These are phyloP conservation scores for Kwoniella sp. DNA, from an alignment of 768 basidiomycete species.

Conservation along the genomic window DNA sequence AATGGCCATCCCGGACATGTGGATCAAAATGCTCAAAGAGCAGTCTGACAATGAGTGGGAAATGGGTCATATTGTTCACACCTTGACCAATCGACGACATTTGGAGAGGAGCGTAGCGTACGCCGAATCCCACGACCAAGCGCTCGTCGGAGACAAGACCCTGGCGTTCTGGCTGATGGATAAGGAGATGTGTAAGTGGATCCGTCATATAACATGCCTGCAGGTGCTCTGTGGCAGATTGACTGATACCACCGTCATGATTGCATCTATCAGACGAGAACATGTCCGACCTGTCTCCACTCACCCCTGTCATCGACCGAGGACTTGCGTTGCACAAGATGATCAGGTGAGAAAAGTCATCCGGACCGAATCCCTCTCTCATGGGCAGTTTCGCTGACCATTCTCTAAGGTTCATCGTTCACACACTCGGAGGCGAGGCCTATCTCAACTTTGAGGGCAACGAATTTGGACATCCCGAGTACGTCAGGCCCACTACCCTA, in stretches of 20 bases:
- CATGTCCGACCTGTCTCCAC: constrained; percentile 83
- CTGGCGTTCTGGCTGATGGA: constrained; percentile 99
- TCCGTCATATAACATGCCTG: not conserved
- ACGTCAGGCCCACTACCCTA: constrained; percentile 1
- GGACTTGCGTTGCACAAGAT: constrained; percentile 95
- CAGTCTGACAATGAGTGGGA: constrained; percentile 84
- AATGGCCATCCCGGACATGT: constrained; percentile 99
- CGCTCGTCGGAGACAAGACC: constrained; percentile 97
- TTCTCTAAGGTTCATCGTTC: constrained; percentile 72
- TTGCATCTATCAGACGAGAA: constrained; percentile 74
- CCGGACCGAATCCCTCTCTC: no score
- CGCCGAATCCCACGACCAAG: constrained; percentile 97
- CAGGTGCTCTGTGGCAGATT: no score
- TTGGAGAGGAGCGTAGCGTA: constrained; percentile 89
- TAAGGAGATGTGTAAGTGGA: constrained; percentile 92
- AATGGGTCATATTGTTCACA: constrained; percentile 80
- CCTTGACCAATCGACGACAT: constrained; percentile 83
- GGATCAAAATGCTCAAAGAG: constrained; percentile 98
- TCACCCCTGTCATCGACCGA: constrained; percentile 83
- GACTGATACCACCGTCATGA: not conserved
- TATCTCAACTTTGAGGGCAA: constrained; percentile 98
- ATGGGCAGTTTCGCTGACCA: not conserved
- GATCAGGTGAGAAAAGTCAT: constrained; percentile 71
- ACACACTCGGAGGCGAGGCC: constrained; percentile 92
- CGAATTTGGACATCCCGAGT: constrained; percentile 98